Base-by-base conservation (phyloP, 2,329 filamentous ascomycete genomes). In the Botrytis pseudocinerea region DNA sequence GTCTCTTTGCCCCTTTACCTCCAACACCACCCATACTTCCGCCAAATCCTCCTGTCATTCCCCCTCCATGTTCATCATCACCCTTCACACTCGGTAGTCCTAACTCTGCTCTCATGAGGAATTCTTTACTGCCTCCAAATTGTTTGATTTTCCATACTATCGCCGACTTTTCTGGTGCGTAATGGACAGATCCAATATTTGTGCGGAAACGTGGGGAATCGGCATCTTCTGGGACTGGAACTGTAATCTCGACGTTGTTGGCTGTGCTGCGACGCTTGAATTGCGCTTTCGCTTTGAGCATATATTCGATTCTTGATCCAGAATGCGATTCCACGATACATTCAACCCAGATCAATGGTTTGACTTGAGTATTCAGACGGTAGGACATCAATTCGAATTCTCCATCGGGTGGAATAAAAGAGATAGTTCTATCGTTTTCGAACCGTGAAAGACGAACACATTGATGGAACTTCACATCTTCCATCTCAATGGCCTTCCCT, bases 71-170 rank as follows among this genome's bases (percentile, higher is more conserved):
- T 83, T 98, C 95, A 80, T 98, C 95, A 78, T 98, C 95, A 69
- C 95, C 95, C 76, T 96, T 91, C 32, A 99, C 96, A 73, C 93
- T 97, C 0, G 96, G 96, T 61, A 99, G 85, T 68, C 96, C 96
- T 20, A 99, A 87, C 85, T 99, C 96, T 28, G 96, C 96, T 73
- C 96, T 92, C 96, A 99, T 99, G 78, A 99, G 87, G 80, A 99
- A 99, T 82, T 99, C 96, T 84, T 99, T 99, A 78, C 91, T 90
- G n/a, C 96, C 96, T 62, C 96, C 96, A 83, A 99, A 99, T 80
- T 99, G 96, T 87, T 99, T 99, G 83, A 99, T 99, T 87, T 99
- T 99, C 96, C 96, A 99, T 69, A 99, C 93, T 78, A 99, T 99
- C 74, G 95, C 95, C 76, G 93, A 97, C 81, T 97, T 95, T 83